phyloP scores from a whole-genome alignment of 2,329 filamentous ascomycete species.

The Botryotinia globosa region DNA sequence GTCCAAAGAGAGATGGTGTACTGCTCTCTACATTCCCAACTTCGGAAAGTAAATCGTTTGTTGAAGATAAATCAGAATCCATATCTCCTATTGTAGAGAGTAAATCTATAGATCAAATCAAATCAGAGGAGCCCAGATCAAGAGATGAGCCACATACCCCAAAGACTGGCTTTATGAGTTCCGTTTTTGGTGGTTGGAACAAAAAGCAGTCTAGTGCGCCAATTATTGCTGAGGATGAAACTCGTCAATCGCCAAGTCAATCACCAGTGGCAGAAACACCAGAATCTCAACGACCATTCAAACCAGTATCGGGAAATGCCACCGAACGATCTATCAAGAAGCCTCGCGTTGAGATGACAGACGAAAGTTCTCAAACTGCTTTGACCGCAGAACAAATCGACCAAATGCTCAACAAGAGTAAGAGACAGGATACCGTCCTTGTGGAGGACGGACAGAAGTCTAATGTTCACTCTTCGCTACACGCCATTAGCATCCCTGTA shows the following conservation, averaged over 20 bases:
- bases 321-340: constrained; percentile 44
- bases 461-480: constrained; percentile 30
- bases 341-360: constrained; percentile 49
- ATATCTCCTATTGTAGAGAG: not conserved
- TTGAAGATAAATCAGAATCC: not conserved
- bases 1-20: constrained; percentile 54
- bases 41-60: not conserved
- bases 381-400: constrained; percentile 83
- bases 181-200: constrained; percentile 47
- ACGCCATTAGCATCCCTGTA: constrained; percentile 37
- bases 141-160: constrained; percentile 41
- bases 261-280: constrained; percentile 49
- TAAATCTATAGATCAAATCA: not conserved
- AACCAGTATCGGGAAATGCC: constrained; percentile 60
- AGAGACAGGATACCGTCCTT: constrained; percentile 38
- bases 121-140: not conserved
- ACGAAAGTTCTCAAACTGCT: constrained; percentile 78
- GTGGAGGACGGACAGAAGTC: constrained; percentile 30
- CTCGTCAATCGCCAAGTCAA: constrained; percentile 54
- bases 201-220: constrained; percentile 42
- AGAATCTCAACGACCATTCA: constrained; percentile 57
- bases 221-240: constrained; percentile 64
- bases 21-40: constrained; percentile 47
- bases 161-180: constrained; percentile 43
- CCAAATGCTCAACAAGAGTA: constrained; percentile 59